A percentile compares a stretch with the other conserved stretches of the same genome.
Conservation (phyloP, 352 stramenopile species). For the Phytophthora boehmeriae region DNA sequence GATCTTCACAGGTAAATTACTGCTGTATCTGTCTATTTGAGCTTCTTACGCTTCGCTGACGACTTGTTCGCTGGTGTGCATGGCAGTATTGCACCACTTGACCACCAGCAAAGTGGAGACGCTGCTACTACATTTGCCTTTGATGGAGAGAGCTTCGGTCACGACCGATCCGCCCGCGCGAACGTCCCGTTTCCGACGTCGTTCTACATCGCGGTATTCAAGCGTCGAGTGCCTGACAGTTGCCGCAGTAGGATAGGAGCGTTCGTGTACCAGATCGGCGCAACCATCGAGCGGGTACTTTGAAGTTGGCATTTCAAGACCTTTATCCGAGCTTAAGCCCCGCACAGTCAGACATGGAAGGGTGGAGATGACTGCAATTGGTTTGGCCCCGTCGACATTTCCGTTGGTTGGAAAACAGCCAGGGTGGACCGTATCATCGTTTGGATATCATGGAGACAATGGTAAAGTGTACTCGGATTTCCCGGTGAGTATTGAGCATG, state of each 20-base stretch:
- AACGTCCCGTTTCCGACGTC: conserved; percentile 67
- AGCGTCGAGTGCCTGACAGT: conserved; percentile 14
- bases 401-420: conserved; percentile 67
- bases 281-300: conserved; percentile 75
- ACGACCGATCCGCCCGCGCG: conserved; percentile 70
- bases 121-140: conserved; percentile 50
- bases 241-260: conserved; percentile 10
- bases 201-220: conserved; percentile 64
- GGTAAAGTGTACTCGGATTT: conserved; percentile 63
- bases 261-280: conserved; percentile 51
- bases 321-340: conserved; percentile 17
- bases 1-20: conserved; percentile 46
- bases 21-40: neutral
- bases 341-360: conserved; percentile 17
- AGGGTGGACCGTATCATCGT: conserved; percentile 68
- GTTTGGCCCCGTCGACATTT: conserved; percentile 55
- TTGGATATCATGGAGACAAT: conserved; percentile 83
- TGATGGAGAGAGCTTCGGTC: conserved; percentile 44
- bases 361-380: conserved; percentile 64
- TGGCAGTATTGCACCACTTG: conserved; percentile 22
- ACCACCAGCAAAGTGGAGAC: conserved; percentile 6
- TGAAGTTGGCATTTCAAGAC: conserved; percentile 62
- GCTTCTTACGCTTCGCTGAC: neutral
- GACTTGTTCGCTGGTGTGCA: neutral
- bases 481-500: conserved; percentile 44